Evolutionary conservation across 2,329 filamentous ascomycete genomes (phyloP).

Genomic region (Penicillium glabrum): DNA sequence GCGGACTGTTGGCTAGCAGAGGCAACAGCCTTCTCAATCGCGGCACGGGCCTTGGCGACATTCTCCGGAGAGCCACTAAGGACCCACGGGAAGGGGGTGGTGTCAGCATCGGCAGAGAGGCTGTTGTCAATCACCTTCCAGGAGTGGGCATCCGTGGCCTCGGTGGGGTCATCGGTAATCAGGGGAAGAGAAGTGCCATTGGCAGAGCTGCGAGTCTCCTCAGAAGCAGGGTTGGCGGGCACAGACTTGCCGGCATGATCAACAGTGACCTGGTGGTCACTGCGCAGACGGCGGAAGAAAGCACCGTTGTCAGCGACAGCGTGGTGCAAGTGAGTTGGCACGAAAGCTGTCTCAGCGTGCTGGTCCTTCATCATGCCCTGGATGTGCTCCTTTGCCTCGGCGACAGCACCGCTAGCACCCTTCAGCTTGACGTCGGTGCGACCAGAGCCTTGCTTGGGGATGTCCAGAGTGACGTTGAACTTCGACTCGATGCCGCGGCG

Average conservation of each 20-base stretch:
- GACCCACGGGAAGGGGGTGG: slow-evolving; percentile 71
- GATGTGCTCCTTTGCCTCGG: slow-evolving; percentile 85
- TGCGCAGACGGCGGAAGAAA: slow-evolving; percentile 87
- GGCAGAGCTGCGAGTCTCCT: slow-evolving; percentile 51
- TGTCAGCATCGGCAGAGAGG: slow-evolving; percentile 27
- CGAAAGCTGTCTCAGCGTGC: slow-evolving; percentile 80
- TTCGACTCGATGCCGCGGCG: slow-evolving; percentile 82
- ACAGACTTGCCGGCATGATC: slow-evolving; percentile 82
- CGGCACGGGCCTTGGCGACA: slow-evolving; percentile 75
- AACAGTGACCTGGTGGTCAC: slow-evolving; percentile 83
- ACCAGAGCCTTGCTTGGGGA: slow-evolving; percentile 83
- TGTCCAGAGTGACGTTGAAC: slow-evolving; percentile 83
- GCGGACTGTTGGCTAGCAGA: slow-evolving; percentile 53
- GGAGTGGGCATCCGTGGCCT: slow-evolving; percentile 67
- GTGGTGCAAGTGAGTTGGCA: slow-evolving; percentile 83
- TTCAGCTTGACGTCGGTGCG: slow-evolving; percentile 83
- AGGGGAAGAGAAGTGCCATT: slow-evolving; percentile 71
- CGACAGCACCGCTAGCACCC: slow-evolving; percentile 75
- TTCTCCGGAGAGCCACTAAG: slow-evolving; percentile 76
- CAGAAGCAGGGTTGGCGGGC: slow-evolving; percentile 65
- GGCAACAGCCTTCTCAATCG: slow-evolving; percentile 71
- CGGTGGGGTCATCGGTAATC: slow-evolving; percentile 81
- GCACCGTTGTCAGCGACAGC: slow-evolving; percentile 78
- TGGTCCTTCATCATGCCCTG: slow-evolving; percentile 74
- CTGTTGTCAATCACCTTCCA: slow-evolving; percentile 73